A percentile compares a stretch with the other conserved stretches of the same genome.
phyloP scores from a whole-genome alignment of 2,329 filamentous ascomycete genomes.

The Tolypocladium ophioglossoides region DNA sequence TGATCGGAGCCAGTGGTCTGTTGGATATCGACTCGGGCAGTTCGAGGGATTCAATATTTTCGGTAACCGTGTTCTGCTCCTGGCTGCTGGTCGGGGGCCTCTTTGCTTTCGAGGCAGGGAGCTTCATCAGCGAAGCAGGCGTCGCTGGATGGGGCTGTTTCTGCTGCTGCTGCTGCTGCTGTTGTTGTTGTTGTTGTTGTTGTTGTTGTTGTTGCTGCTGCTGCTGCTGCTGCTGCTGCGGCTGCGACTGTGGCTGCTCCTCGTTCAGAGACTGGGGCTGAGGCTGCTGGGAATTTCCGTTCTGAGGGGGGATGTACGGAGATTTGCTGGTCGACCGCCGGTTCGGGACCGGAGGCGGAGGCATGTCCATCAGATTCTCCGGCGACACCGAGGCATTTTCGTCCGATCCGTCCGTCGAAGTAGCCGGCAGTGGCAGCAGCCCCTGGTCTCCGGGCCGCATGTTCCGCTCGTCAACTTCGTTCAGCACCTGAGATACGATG shows the following conservation, averaged over 20 bases:
- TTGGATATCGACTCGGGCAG: slow-evolving; percentile 59
- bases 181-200: no score
- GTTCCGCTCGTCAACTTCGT: slow-evolving; percentile 36
- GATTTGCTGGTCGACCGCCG: slow-evolving; percentile 55
- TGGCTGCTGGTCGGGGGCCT: slow-evolving; percentile 29
- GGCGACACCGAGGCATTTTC: slow-evolving; percentile 57
- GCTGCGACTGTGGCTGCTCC: slow-evolving; percentile 4
- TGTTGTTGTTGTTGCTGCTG: slow-evolving; percentile 2
- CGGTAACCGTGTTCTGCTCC: slow-evolving; percentile 33
- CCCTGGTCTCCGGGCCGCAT: slow-evolving; percentile 21
- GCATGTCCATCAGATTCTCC: slow-evolving; percentile 54
- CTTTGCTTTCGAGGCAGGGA: slow-evolving; percentile 46
- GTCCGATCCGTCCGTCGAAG: slow-evolving; percentile 45
- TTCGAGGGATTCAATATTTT: slow-evolving; percentile 48
- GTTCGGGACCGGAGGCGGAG: slow-evolving; percentile 55
- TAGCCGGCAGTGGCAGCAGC: slow-evolving; percentile 26
- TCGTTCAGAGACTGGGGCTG: slow-evolving; percentile 3
- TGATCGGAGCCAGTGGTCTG: slow-evolving; percentile 20
- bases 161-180: no score
- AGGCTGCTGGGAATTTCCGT: slow-evolving; percentile 16
- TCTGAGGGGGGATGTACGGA: slow-evolving; percentile 53
- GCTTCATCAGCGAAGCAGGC: slow-evolving; percentile 78
- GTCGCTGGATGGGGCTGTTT: slow-evolving; percentile 60
- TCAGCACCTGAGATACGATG: slow-evolving; percentile 44
- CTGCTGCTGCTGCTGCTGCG: slow-evolving; percentile 2